A percentile compares a stretch with the other conserved stretches of the same genome.
Conservation (phyloP, 768 basidiomycete genomes). For the Rubroboletus satanas region DNA sequence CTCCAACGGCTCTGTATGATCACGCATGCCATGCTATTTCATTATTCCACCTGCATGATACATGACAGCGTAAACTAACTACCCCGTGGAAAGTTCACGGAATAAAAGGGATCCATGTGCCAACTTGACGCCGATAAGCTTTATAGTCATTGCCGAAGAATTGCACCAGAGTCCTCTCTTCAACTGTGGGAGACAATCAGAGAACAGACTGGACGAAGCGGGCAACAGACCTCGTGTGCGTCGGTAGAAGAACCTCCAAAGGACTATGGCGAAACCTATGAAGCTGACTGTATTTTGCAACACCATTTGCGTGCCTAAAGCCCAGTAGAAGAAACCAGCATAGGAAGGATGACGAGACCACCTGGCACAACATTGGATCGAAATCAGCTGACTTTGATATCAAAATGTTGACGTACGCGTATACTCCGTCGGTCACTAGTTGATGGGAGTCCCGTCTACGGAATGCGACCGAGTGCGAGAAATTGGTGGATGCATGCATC, state of each 20-base stretch:
- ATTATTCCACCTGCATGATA: conserved; percentile 3
- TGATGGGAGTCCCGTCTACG: conserved; percentile 68
- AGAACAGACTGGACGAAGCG: not conserved
- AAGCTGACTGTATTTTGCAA: conserved; percentile 83
- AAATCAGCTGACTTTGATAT: not conserved
- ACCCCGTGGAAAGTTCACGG: conserved; percentile 38
- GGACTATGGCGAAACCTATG: conserved; percentile 55
- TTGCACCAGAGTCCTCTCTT: conserved; percentile 71
- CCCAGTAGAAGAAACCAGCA: conserved; percentile 98
- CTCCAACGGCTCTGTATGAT: conserved; percentile 26
- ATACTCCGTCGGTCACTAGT: conserved; percentile 87
- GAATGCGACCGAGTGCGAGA: conserved; percentile 84
- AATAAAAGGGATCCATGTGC: conserved; percentile 87
- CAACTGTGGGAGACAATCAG: conserved; percentile 46
- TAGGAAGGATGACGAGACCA: conserved; percentile 92
- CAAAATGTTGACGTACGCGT: conserved; percentile 55
- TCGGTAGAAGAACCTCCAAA: conserved; percentile 85
- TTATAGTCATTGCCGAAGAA: conserved; percentile 93
- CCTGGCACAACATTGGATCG: conserved; percentile 3
- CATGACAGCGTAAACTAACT: not conserved
- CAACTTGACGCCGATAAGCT: conserved; percentile 67
- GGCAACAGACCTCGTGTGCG: conserved; percentile 70
- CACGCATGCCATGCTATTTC: conserved; percentile 20
- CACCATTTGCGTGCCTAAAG: conserved; percentile 86
- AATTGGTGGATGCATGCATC: conserved; percentile 92